Percentiles rank a stretch among this genome's conserved stretches.
Evolutionary conservation across 805 yeast species (phyloP).

Genomic region (Priceomyces haplophilus): DNA sequence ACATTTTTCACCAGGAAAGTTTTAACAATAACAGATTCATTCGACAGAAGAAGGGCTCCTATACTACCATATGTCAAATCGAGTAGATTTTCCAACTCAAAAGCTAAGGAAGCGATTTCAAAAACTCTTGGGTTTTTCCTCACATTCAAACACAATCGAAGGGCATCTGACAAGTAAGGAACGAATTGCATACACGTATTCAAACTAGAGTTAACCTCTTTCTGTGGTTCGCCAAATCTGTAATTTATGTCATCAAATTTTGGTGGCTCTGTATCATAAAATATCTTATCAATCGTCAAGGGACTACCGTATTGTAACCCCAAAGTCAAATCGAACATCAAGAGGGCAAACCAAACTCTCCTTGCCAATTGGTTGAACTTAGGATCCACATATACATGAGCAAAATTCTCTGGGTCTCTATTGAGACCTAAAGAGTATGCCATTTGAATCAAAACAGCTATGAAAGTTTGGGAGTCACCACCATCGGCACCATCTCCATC

Average conservation of each 20-base stretch:
- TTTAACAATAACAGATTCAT: conserved; percentile 10
- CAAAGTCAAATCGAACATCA: conserved; percentile 44
- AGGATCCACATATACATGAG: conserved; percentile 18
- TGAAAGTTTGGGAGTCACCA: conserved; percentile 30
- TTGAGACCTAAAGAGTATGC: conserved; percentile 38
- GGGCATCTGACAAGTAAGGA: conserved; percentile 26
- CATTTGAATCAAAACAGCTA: conserved; percentile 33
- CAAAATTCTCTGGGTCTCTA: conserved; percentile 37
- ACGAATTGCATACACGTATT: conserved; percentile 28
- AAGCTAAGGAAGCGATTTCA: conserved; percentile 32
- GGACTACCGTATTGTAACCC: conserved; percentile 50
- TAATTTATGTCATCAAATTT: conserved; percentile 33
- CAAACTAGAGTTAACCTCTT: conserved; percentile 42
- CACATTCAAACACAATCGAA: conserved; percentile 40
- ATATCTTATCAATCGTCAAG: conserved; percentile 31
- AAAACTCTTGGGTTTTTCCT: conserved; percentile 34
- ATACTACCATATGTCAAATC: conserved; percentile 27
- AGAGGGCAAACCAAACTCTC: conserved; percentile 55
- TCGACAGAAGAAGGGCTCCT: conserved; percentile 15
- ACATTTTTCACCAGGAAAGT: conserved; percentile 24
- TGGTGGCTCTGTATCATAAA: conserved; percentile 55
- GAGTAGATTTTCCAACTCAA: conserved; percentile 35
- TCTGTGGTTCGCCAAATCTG: conserved; percentile 31
- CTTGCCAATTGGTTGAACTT: conserved; percentile 47
- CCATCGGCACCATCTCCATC: conserved; percentile 43